Evolutionary conservation across 2,329 filamentous ascomycete species (phyloP).

Genomic region (Scedosporium apiospermum): DNA sequence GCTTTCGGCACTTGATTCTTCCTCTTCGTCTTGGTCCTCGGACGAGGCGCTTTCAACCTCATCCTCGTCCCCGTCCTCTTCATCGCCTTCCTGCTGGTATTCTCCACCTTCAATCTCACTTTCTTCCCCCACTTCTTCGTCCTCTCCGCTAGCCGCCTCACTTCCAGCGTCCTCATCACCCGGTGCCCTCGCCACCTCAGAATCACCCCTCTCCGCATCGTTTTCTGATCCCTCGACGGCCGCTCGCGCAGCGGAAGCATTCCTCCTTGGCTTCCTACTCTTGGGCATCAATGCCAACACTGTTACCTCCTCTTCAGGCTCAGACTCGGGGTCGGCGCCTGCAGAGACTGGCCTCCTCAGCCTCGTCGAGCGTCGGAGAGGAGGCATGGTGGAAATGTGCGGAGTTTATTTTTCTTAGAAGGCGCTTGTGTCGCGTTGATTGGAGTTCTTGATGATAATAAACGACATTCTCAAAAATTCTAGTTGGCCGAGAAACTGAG

Average conservation of each 20-base stretch:
- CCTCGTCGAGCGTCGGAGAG: conserved; percentile 1
- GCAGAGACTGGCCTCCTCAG: conserved; percentile 12
- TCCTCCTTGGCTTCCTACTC: conserved; percentile 12
- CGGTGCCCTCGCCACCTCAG: background rate
- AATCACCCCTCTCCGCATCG: background rate
- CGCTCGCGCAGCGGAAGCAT: conserved; percentile 13
- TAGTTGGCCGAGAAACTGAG: too few species aligned
- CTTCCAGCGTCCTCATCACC: background rate
- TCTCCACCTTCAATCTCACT: background rate
- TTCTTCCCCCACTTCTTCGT: conserved; percentile 8
- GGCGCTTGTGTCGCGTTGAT: too few species aligned
- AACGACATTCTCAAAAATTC: too few species aligned
- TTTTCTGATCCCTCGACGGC: conserved; percentile 7
- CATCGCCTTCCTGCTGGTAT: conserved; percentile 1
- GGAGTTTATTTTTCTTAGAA: too few species aligned
- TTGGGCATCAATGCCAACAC: conserved; percentile 13
- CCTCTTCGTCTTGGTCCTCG: conserved; percentile 21
- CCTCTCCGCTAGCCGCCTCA: conserved; percentile 9
- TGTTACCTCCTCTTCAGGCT: background rate
- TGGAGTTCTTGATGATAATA: too few species aligned
- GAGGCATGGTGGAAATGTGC: background rate
- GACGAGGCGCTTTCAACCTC: conserved; percentile 22
- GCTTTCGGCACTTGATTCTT: conserved; percentile 19
- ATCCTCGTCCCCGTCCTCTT: conserved; percentile 6
- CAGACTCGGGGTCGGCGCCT: conserved; percentile 11